phyloP scores from a whole-genome alignment of 1,284 basidiomycete genomes.

The Ganoderma lingzhi region DNA sequence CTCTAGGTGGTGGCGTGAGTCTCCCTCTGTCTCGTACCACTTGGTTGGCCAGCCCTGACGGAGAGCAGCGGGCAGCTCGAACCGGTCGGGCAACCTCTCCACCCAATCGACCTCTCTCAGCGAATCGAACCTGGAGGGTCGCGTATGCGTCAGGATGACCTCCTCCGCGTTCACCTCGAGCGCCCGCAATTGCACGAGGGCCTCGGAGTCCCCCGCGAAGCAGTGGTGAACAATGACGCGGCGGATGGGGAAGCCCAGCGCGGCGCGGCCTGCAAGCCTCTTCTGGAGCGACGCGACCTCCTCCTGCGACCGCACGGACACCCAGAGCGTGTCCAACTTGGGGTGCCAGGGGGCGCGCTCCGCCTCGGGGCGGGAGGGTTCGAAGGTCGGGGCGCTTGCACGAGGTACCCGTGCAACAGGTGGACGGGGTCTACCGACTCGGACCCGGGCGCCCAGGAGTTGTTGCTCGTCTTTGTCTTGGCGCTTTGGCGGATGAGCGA shows the following conservation, averaged over 20 bases:
- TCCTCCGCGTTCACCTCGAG: background rate
- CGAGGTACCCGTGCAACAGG: background rate
- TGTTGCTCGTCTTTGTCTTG: too few species aligned
- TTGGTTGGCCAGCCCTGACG: background rate
- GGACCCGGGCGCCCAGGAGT: too few species aligned
- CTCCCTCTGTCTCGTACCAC: background rate
- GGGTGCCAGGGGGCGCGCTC: too few species aligned
- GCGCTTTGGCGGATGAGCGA: background rate
- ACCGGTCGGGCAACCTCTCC: background rate
- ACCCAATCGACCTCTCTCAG: background rate
- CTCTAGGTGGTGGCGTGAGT: too few species aligned
- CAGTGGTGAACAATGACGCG: background rate
- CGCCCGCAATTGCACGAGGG: background rate
- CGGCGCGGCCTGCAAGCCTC: background rate
- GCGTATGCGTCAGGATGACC: background rate
- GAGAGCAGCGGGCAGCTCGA: background rate
- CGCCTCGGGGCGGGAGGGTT: too few species aligned
- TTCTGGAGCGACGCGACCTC: background rate
- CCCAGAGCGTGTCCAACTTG: background rate
- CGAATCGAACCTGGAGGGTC: too few species aligned
- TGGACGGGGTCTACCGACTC: too few species aligned
- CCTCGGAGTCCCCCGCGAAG: background rate
- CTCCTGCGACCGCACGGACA: background rate
- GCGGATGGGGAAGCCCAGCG: background rate
- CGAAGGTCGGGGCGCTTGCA: background rate